Percentiles rank a stretch among this genome's conserved stretches.
Conservation (phyloP, 257 asterid genomes). For the Nicotiana paniculata region DNA sequence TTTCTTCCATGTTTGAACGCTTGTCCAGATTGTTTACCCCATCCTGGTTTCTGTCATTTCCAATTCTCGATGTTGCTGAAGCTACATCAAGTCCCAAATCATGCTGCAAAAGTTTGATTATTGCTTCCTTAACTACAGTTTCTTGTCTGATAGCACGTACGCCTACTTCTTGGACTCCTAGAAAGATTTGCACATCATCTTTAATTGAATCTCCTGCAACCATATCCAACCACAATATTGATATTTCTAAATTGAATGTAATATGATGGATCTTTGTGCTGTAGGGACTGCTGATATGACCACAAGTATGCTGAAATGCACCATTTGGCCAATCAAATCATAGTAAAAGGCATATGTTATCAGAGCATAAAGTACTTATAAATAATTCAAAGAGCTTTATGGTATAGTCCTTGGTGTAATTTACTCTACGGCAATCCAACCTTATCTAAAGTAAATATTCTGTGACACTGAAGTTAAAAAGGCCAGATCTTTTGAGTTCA, state of each 20-base stretch:
- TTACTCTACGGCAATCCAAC: background rate
- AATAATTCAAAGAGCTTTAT: background rate
- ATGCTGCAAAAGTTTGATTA: constrained; percentile 49
- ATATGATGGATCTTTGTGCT: background rate
- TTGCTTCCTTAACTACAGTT: constrained; percentile 44
- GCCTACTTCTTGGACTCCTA: constrained; percentile 39
- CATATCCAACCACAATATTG: background rate
- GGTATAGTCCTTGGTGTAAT: background rate
- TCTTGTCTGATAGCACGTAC: constrained; percentile 19
- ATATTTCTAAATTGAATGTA: background rate
- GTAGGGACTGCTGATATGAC: background rate
- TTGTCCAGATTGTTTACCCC: constrained; percentile 11
- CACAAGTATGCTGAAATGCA: background rate
- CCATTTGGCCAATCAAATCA: background rate
- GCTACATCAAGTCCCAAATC: constrained; percentile 74
- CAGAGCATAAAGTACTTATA: background rate
- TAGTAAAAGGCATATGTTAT: background rate
- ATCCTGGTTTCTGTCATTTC: constrained; percentile 16
- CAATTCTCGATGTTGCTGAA: constrained; percentile 26
- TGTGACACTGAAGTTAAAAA: background rate
- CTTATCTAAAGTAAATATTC: background rate
- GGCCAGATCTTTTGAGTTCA: background rate
- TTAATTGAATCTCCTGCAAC: constrained; percentile 56
- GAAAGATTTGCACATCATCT: constrained; percentile 62
- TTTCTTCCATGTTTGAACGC: constrained; percentile 22